A percentile compares a stretch with the other conserved stretches of the same genome.
Conservation (phyloP, 1,284 basidiomycete species). For the Pseudozyma pruni region DNA sequence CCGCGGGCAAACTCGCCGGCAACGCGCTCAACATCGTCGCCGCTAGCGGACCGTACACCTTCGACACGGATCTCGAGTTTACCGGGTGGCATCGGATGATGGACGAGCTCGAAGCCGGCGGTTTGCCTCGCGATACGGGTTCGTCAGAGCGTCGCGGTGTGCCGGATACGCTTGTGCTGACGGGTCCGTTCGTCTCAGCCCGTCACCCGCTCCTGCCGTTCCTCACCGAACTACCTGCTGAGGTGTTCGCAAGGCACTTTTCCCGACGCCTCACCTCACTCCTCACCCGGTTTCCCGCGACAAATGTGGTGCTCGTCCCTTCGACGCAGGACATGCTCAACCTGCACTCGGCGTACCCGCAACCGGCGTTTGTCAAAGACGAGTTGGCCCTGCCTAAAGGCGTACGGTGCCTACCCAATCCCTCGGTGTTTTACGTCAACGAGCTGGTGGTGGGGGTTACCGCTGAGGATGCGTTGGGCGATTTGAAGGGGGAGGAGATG, state of each 20-base stretch:
- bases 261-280: slow-evolving; percentile 74
- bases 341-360: slow-evolving; percentile 85
- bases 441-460: slow-evolving; percentile 81
- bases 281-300: slow-evolving; percentile 75
- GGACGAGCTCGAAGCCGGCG: slow-evolving; percentile 50
- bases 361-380: slow-evolving; percentile 75
- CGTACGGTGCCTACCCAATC: slow-evolving; percentile 85
- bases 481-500: slow-evolving; percentile 85
- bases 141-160: slow-evolving; percentile 74
- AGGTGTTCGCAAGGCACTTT: slow-evolving; percentile 80
- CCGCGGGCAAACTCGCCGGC: slow-evolving; percentile 27
- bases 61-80: slow-evolving; percentile 53
- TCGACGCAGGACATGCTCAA: slow-evolving; percentile 83
- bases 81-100: slow-evolving; percentile 58
- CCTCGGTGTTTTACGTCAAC: slow-evolving; percentile 84
- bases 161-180: slow-evolving; percentile 81
- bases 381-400: slow-evolving; percentile 63
- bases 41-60: slow-evolving; percentile 56
- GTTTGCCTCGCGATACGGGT: slow-evolving; percentile 70
- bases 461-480: slow-evolving; percentile 87
- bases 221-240: slow-evolving; percentile 74
- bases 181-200: slow-evolving; percentile 88
- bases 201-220: slow-evolving; percentile 82
- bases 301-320: slow-evolving; percentile 81
- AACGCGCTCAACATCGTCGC: slow-evolving; percentile 39